A percentile compares a stretch with the other conserved stretches of the same genome.
Conservation (phyloP, 106 monocot genomes). For the Dendrobium chrysotoxum region DNA sequence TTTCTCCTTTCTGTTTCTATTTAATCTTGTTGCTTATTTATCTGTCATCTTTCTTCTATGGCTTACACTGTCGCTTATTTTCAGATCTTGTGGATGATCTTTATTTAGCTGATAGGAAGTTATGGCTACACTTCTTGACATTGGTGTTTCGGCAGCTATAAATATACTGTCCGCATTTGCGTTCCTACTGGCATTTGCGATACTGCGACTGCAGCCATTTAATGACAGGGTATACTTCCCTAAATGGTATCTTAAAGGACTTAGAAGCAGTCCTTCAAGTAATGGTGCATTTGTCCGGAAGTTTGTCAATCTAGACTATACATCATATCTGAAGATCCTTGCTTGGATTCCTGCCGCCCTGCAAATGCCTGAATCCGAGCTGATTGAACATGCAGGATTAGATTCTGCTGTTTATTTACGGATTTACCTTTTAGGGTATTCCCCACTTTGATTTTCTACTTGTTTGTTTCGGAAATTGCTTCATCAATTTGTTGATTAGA, state of each 20-base stretch:
- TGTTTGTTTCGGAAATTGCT: neutral
- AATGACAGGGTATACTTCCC: conserved; percentile 70
- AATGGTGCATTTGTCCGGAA: conserved; percentile 22
- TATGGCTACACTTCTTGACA: conserved; percentile 56
- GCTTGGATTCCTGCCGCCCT: conserved; percentile 60
- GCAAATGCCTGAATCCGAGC: conserved; percentile 71
- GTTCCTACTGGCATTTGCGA: conserved; percentile 49
- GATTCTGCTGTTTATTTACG: conserved; percentile 55
- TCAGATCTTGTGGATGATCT: neutral
- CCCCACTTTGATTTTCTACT: neutral
- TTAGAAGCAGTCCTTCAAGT: conserved; percentile 34
- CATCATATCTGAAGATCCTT: conserved; percentile 51
- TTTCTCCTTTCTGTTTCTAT: neutral
- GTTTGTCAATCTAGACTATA: conserved; percentile 52
- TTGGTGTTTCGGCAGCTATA: conserved; percentile 50
- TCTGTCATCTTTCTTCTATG: neutral
- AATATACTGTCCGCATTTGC: conserved; percentile 43
- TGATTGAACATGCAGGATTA: conserved; percentile 67
- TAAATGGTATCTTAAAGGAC: conserved; percentile 59
- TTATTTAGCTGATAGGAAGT: neutral
- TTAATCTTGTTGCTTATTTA: neutral
- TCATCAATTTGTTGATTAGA: neutral
- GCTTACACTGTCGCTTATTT: neutral
- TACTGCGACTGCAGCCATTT: conserved; percentile 52
- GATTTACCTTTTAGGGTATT: conserved; percentile 44